Evolutionary conservation across 495 filamentous ascomycete species (phyloP).

Genomic region (Lophium mytilinum): DNA sequence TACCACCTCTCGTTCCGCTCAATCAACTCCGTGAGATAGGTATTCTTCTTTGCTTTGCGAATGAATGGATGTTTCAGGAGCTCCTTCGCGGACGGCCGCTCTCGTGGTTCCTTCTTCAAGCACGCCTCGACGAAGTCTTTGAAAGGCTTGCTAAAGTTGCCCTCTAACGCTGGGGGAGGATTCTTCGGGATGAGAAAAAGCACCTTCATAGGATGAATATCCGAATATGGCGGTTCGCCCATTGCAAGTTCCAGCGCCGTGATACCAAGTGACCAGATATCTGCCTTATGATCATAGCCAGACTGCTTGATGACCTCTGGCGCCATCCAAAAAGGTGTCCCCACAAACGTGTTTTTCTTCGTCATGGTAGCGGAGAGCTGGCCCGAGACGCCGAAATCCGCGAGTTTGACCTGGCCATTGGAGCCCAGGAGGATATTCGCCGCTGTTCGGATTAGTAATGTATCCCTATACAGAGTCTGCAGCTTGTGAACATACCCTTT

Average conservation of each 20-base stretch:
- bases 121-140: slow-evolving; percentile 92
- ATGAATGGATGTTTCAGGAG: slow-evolving; percentile 86
- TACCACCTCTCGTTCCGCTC: slow-evolving; percentile 84
- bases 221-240: slow-evolving; percentile 90
- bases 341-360: slow-evolving; percentile 98
- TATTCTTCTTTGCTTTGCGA: slow-evolving; percentile 79
- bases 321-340: slow-evolving; percentile 99
- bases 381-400: slow-evolving; percentile 94
- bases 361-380: slow-evolving; percentile 99
- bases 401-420: slow-evolving; percentile 91
- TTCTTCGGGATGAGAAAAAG: slow-evolving; percentile 96
- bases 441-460: slow-evolving; percentile 44
- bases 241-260: slow-evolving; percentile 88
- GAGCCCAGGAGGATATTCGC: slow-evolving; percentile 82
- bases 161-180: slow-evolving; percentile 70
- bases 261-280: slow-evolving; percentile 98
- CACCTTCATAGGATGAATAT: slow-evolving; percentile 99
- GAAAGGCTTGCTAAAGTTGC: slow-evolving; percentile 81
- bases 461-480: background rate
- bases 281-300: slow-evolving; percentile 96
- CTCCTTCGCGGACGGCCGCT: slow-evolving; percentile 80
- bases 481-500: slow-evolving; percentile 56
- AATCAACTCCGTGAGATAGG: slow-evolving; percentile 85
- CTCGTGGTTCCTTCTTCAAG: slow-evolving; percentile 75
- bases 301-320: slow-evolving; percentile 98